phyloP scores from a whole-genome alignment of 2,329 filamentous ascomycete genomes.

The Plenodomus lindquistii region DNA sequence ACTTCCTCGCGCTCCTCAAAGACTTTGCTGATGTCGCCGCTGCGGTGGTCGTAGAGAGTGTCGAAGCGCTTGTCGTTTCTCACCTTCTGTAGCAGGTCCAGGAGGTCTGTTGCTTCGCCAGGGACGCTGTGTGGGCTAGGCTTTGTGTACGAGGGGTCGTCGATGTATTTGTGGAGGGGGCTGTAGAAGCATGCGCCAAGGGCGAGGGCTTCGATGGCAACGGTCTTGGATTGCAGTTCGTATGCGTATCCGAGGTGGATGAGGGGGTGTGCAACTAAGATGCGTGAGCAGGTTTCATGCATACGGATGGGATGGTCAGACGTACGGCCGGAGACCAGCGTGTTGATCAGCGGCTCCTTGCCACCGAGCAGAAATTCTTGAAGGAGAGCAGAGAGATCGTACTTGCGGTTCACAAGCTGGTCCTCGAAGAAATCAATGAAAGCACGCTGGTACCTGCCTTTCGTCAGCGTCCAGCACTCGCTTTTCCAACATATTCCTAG shows the following conservation, averaged over 20 bases:
- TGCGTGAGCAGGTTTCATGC: conserved; percentile 9
- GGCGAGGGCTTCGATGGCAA: conserved; percentile 86
- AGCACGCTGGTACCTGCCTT: conserved; percentile 74
- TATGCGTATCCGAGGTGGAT: conserved; percentile 95
- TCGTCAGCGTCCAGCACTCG: conserved; percentile 10
- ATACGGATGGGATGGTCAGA: conserved; percentile 17
- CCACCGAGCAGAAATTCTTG: conserved; percentile 75
- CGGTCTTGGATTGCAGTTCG: conserved; percentile 80
- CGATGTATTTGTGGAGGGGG: conserved; percentile 64
- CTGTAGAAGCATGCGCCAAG: conserved; percentile 65
- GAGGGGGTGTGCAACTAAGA: conserved; percentile 80
- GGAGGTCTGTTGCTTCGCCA: conserved; percentile 59
- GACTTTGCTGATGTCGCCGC: conserved; percentile 68
- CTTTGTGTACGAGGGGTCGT: conserved; percentile 71
- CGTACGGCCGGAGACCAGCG: conserved; percentile 77
- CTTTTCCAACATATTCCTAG: neutral
- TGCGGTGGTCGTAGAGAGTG: conserved; percentile 62
- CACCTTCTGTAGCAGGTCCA: conserved; percentile 73
- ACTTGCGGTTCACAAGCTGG: conserved; percentile 73
- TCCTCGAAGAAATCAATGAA: conserved; percentile 97
- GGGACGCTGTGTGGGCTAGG: conserved; percentile 56
- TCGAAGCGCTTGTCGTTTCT: conserved; percentile 71
- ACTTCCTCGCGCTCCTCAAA: conserved; percentile 70
- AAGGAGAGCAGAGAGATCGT: conserved; percentile 82
- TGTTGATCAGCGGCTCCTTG: conserved; percentile 77